A percentile compares a stretch with the other conserved stretches of the same genome.
Evolutionary conservation across 345 rosid genomes (phyloP).

Genomic region (Linum trigynum): DNA sequence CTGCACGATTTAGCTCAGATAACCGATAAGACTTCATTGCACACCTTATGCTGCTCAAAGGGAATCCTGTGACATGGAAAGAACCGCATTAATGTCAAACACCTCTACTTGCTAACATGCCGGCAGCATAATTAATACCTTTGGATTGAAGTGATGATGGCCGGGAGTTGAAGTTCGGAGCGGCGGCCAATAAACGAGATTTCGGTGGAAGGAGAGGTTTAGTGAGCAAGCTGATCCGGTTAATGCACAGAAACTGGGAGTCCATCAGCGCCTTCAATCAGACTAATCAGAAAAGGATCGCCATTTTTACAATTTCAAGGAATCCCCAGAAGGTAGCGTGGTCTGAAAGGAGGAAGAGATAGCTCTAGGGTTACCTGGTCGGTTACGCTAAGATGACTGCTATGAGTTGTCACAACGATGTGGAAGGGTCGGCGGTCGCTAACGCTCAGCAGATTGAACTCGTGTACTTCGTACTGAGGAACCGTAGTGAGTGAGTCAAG

Average conservation of each 20-base stretch:
- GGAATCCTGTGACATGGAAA: constrained; percentile 9
- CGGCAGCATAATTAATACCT: not conserved
- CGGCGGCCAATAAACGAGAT: not conserved
- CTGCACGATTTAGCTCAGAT: constrained; percentile 43
- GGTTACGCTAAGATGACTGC: too few species aligned
- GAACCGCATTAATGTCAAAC: not conserved
- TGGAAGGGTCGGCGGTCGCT: too few species aligned
- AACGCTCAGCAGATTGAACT: too few species aligned
- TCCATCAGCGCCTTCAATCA: constrained; percentile 19
- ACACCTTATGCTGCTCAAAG: constrained; percentile 13
- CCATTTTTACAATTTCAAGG: not conserved
- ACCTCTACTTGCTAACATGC: not conserved
- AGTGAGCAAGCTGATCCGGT: not conserved
- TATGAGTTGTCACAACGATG: too few species aligned
- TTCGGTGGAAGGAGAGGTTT: constrained; percentile 1
- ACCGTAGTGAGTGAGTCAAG: too few species aligned
- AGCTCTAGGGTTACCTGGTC: not conserved
- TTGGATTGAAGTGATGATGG: constrained; percentile 4
- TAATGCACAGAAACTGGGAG: constrained; percentile 15
- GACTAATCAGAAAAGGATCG: not conserved
- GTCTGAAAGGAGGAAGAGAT: not conserved
- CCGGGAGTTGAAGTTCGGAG: not conserved
- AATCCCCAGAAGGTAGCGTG: not conserved
- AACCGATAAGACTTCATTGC: constrained; percentile 75
- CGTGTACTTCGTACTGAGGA: too few species aligned